phyloP scores from a whole-genome alignment of 345 rosid genomes.

The Angophora floribunda region DNA sequence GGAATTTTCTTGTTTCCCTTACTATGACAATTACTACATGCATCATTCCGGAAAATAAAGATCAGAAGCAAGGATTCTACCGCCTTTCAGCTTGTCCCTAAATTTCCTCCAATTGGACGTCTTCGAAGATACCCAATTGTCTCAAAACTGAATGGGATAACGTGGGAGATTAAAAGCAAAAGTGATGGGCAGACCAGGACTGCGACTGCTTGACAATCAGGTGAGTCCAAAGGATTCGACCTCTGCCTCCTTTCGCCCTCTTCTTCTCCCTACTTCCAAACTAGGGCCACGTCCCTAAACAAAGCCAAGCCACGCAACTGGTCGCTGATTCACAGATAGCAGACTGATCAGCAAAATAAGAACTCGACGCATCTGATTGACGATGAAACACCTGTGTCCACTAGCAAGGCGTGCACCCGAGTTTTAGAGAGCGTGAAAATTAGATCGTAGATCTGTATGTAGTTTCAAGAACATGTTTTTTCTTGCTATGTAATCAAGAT shows the following conservation, averaged over 20 bases:
- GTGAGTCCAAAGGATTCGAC: neutral
- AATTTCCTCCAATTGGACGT: neutral
- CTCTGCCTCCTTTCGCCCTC: neutral
- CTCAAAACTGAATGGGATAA: neutral
- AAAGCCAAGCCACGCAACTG: neutral
- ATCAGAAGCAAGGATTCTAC: neutral
- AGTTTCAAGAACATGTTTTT: neutral
- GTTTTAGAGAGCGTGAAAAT: neutral
- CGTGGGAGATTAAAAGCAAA: fast-evolving
- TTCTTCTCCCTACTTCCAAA: neutral
- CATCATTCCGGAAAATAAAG: neutral
- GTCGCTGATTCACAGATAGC: neutral
- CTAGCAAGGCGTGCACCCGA: neutral
- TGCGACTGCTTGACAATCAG: fast-evolving
- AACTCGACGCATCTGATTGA: neutral
- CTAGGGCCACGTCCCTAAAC: neutral
- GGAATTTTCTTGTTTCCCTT: neutral
- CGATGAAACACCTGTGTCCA: fast-evolving
- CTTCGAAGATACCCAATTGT: neutral
- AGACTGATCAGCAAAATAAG: neutral
- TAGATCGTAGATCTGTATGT: neutral
- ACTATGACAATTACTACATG: neutral
- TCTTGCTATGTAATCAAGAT: neutral
- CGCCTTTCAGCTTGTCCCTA: neutral
- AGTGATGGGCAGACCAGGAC: neutral